Evolutionary conservation across 768 basidiomycete genomes (phyloP).

Genomic region (Pholiota conissans): DNA sequence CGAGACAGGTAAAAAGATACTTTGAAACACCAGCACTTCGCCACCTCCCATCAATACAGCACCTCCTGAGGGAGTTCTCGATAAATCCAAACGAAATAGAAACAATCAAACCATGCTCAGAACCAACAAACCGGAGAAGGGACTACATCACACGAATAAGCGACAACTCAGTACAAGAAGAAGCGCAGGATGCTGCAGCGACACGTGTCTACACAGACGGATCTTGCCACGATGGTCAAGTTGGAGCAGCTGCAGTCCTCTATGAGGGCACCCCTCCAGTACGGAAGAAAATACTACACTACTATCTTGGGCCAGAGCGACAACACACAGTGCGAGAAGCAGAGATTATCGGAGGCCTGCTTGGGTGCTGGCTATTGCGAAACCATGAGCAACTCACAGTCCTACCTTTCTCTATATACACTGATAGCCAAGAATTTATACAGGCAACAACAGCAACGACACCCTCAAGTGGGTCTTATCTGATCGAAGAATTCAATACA

Average conservation of each 20-base stretch:
- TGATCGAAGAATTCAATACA: not conserved
- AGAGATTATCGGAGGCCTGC: not conserved
- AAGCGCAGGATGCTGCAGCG: not conserved
- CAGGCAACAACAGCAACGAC: not conserved
- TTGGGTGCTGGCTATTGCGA: not conserved
- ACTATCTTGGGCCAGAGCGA: not conserved
- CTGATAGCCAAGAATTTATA: not conserved
- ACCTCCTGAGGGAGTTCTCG: not conserved
- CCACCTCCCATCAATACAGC: not conserved
- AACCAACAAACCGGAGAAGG: not conserved
- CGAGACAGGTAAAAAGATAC: not conserved
- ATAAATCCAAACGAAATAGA: too few relatives aligned
- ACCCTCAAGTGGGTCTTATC: not conserved
- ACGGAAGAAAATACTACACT: not conserved
- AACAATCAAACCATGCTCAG: not conserved
- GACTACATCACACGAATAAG: not conserved
- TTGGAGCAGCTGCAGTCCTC: conserved; percentile 22
- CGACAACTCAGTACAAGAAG: not conserved
- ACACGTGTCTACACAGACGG: conserved; percentile 14
- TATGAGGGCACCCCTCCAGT: not conserved
- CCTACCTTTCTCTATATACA: not conserved
- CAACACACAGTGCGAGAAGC: not conserved
- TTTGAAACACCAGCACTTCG: not conserved
- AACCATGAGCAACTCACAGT: not conserved
- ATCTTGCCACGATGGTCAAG: conserved; percentile 2